Evolutionary conservation across 1,284 basidiomycete species (phyloP), one percentile per base, ranked within the genome.

Genomic region (Ustilago trichophora): DNA sequence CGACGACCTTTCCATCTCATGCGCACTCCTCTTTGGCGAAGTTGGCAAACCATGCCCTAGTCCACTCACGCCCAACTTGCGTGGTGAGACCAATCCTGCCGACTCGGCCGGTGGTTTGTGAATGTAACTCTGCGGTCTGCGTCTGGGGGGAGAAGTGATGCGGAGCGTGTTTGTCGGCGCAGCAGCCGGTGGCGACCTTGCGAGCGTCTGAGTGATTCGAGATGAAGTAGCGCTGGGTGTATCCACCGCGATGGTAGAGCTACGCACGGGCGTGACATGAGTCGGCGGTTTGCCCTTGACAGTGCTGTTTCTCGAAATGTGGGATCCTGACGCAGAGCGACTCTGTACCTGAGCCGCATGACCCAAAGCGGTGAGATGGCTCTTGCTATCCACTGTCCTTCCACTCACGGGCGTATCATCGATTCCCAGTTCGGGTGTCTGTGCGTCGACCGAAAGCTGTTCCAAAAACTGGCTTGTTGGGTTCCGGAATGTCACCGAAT

Each of bases 311-410:
- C 34, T 49, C 13, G 16, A 2, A 12, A 16, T 21, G 18, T 45
- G 32, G 6, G 36, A 48, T 1, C 16, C 38, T 22, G 58, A 54
- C 31, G 46, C 45, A 15, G 16, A 42, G 3, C 53, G 44, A 19
- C 40, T 59, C 21, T 60, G 59, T 13, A 69, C 13, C 31, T 69
- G 59, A 2, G 60, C 56, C 9, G 67, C 67, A 32, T 70, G 67
- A 6, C 57, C 60, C 2, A 65, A 42, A 12, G 67, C 67, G 3
- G 66, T 69, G 15, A 69, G 44, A 29, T 64, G 55, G 16, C 48
- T 64, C 49, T 49, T 60, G 34, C 35, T 57, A 8, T 60, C 67
- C 10, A 52, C 62, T 3, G 46, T 37, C 0, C 57, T 36, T 0
- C 60, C 67, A 3, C 8, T 44, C 26, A 65, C 31, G 11, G 51